These are phyloP conservation scores for Gomphus bonarii DNA, from an alignment of 1,284 basidiomycete genomes.

Conservation along the genomic window DNA sequence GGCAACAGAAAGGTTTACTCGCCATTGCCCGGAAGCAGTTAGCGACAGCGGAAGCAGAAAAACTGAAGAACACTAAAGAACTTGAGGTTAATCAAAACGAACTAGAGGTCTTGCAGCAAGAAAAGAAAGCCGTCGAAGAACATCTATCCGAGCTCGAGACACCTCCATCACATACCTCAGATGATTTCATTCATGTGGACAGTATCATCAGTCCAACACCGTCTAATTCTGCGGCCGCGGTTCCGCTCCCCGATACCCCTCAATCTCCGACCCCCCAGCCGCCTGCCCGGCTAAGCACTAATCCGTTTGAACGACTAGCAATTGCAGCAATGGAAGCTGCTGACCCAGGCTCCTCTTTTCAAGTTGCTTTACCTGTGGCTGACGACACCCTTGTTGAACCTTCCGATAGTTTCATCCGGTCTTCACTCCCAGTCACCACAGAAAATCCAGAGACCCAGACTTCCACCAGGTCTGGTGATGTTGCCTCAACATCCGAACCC, in stretches of 20 bases:
- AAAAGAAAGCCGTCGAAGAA: conserved; percentile 46
- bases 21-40: conserved; percentile 96
- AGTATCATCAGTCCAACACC: conserved; percentile 18
- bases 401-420: background rate
- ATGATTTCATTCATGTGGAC: conserved; percentile 16
- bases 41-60: conserved; percentile 72
- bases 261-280: conserved; percentile 31
- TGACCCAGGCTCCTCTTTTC: background rate
- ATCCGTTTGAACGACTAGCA: conserved; percentile 82
- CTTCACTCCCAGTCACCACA: background rate
- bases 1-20: conserved; percentile 91
- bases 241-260: conserved; percentile 63
- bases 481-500: background rate
- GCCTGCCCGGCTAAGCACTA: conserved; percentile 62
- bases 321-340: conserved; percentile 25
- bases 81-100: conserved; percentile 54
- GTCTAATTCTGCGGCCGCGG: conserved; percentile 49
- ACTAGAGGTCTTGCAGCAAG: conserved; percentile 38
- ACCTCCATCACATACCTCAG: conserved; percentile 25
- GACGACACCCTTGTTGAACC: background rate
- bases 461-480: background rate
- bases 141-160: conserved; percentile 31
- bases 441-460: background rate
- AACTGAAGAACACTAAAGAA: conserved; percentile 63
- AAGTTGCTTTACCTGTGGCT: background rate